Base-by-base conservation (phyloP, 192 early-diverging fungal species). In the Coemansia sp. region DNA sequence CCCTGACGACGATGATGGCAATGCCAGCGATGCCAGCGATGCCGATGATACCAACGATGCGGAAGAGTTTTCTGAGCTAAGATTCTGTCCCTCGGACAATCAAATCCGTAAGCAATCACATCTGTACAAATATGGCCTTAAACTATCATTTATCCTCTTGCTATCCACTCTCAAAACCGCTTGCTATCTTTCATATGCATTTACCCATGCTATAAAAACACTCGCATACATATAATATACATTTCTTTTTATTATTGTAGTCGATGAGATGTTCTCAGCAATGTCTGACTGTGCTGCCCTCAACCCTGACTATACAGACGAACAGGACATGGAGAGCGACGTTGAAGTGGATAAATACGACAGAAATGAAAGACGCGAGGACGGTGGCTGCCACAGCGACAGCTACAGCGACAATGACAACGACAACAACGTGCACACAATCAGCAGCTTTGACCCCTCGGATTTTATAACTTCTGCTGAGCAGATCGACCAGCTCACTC, bases 251-350 rank as follows among this genome's bases (percentile, higher is more conserved):
- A 32, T 32, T 32, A 17, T 7, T 32, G 56, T 51, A 51, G 58
- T 71, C 3, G 67, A 71, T 20, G 51, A 38, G 1, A n/a, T 63
- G 39, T 71, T 71, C 38, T 34, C 47, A 28, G 56, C 50, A 11
- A 58, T 71, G 67, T 63, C 60, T 8, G 67, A 58, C 2, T 71
- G 67, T 28, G 60, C 60, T 1, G 60, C 55, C 9, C 25, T 58
- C 23, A 62, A 71, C 30, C 67, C 67, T 9, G 67, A 58, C 26
- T 19, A 28, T 3, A 13, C 30, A 11, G 36, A 30, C 7, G 40
- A 47, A 26, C 42, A 32, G 8, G 7, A 26, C 15, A 32, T 13
- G 18, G 38, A 39, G 9, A 39, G 57, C 17, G 30, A 29, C 15
- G 30, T 42, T 2, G 18, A 26, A 9, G n/a, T n/a, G n/a, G n/a